Evolutionary conservation across 345 rosid genomes (phyloP), one percentile per base, ranked within the genome.

Genomic region (Syzygium oleosum): DNA sequence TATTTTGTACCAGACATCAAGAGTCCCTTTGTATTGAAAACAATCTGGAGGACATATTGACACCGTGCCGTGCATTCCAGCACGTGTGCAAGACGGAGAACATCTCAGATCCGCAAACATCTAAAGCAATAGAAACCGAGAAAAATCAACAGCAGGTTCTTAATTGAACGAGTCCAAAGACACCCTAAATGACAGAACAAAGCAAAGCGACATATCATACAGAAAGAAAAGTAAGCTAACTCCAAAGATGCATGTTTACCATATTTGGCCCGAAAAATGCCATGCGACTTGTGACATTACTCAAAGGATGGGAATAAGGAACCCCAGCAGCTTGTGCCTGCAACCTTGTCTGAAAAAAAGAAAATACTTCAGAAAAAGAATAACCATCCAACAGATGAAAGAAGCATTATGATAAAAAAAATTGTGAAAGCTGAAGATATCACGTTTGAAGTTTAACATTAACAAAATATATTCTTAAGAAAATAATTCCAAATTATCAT

Each of bases 281-380:
- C 99, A 98, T 98, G 34, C 98, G 94, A 90, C 95, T 92, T 54
- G 93, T 92, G n/a, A 94, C 78, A 92, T 91, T 93, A 89, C 99
- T 96, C 16, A 98, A 88, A 3, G 99, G 99, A 91, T 98, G 99
- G 3, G 99, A 96, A 89, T 98, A 98, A 23, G 90, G 90, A 52
- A 90, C 93, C 84, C 99, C 99, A 3, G 99, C 99, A 83, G 99
- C 99, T 93, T 98, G 99, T 17, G 98, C 96, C 91, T 98, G 99
- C 92, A 98, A 90, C 89, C 98, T 95, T 55, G 99, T 98, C 99
- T 98, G 90, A 84, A 21, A 53, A 52, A 31, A 52, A 31, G 21
- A 19, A 84, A 38, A 84, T 38, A 29, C 61, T 52, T 84, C 63
- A 87, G 77, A 61, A 41, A 23, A 41, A n/a, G 8, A 4, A 22